Evolutionary conservation across 805 yeast species (phyloP).

Genomic region (Candida hispaniensis): DNA sequence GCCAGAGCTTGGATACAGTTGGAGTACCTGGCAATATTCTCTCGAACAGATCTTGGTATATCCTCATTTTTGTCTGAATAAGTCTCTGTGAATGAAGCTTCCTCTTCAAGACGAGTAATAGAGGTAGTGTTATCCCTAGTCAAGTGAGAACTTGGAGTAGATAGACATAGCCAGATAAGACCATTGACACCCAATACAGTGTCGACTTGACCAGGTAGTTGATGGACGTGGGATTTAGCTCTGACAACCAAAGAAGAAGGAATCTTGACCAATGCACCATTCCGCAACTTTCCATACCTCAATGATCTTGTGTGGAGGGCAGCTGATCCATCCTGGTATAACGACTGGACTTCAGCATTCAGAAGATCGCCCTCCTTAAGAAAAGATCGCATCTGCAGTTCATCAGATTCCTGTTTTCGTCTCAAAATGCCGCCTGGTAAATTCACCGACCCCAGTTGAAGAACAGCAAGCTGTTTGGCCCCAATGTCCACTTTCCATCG

Average conservation of each 20-base stretch:
- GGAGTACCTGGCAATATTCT: constrained; percentile 72
- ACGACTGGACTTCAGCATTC: constrained; percentile 90
- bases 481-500: constrained; percentile 98
- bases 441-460: constrained; percentile 91
- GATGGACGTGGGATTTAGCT: constrained; percentile 77
- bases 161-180: constrained; percentile 62
- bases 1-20: constrained; percentile 76
- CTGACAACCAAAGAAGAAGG: constrained; percentile 77
- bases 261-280: constrained; percentile 72
- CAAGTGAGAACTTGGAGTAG: constrained; percentile 18
- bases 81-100: constrained; percentile 75
- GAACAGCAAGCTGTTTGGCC: constrained; percentile 81
- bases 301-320: constrained; percentile 90
- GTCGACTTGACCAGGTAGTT: constrained; percentile 89
- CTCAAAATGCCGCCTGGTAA: constrained; percentile 95
- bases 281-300: constrained; percentile 88
- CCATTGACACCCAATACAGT: constrained; percentile 92
- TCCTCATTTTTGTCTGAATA: constrained; percentile 81
- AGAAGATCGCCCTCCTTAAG: constrained; percentile 91
- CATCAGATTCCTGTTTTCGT: constrained; percentile 90
- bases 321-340: constrained; percentile 84
- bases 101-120: constrained; percentile 77
- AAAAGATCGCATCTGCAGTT: constrained; percentile 87
- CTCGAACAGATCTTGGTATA: constrained; percentile 50
- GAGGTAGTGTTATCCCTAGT: constrained; percentile 33